Evolutionary conservation across 108 stramenopile species (phyloP).

Genomic region (Skeletonema potamos): DNA sequence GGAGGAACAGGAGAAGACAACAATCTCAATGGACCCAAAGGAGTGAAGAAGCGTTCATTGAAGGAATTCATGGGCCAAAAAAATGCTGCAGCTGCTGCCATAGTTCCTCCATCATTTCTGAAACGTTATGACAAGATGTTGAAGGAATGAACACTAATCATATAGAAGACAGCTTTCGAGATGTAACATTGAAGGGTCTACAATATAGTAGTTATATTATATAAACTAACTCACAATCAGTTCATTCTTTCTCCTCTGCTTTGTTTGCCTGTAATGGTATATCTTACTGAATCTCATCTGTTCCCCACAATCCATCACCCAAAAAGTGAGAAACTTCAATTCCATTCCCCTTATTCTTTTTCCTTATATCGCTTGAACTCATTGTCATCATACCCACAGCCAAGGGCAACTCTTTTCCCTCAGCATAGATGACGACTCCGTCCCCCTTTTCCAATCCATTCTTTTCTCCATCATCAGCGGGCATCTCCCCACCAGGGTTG

Average conservation of each 20-base stretch:
- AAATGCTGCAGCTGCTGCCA: background rate
- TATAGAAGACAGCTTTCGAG: background rate
- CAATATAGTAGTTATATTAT: background rate
- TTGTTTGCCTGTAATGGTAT: background rate
- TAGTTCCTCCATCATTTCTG: constrained; percentile 17
- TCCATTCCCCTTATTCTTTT: constrained; percentile 91
- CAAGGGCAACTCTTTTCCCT: constrained; percentile 92
- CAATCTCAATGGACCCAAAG: background rate
- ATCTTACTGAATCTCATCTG: constrained; percentile 59
- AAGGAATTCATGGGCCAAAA: background rate
- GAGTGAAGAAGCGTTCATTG: background rate
- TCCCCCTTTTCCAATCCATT: constrained; percentile 73
- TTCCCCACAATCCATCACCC: constrained; percentile 88
- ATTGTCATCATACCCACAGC: constrained; percentile 92
- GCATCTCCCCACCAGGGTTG: constrained; percentile 81
- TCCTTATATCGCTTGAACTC: constrained; percentile 46
- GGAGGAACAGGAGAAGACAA: background rate
- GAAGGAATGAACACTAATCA: background rate
- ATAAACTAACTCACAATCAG: background rate
- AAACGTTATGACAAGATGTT: constrained; percentile 10
- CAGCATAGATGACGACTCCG: constrained; percentile 89
- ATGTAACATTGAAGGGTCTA: background rate
- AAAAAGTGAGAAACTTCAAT: constrained; percentile 91
- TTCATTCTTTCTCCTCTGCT: background rate
- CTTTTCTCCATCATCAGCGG: constrained; percentile 64